Percentiles rank a stretch among this genome's conserved stretches.
phyloP scores from a whole-genome alignment of 2,329 filamentous ascomycete species.

The Hypoxylon sp. region DNA sequence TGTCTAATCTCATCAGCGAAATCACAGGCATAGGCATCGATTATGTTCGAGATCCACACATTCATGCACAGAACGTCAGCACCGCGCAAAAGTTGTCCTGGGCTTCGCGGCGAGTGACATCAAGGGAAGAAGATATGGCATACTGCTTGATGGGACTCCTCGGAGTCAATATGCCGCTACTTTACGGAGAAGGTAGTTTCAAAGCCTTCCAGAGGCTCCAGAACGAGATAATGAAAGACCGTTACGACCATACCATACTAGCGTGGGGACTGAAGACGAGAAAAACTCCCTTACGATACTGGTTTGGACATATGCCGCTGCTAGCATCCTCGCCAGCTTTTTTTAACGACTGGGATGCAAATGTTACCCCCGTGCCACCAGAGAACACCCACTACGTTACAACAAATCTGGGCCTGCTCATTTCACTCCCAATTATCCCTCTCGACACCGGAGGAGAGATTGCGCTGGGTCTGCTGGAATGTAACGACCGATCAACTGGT shows the following conservation, averaged over 20 bases:
- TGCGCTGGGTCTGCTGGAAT: slow-evolving; percentile 2
- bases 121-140: slow-evolving; percentile 29
- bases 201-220: slow-evolving; percentile 32
- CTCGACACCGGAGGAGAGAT: not conserved
- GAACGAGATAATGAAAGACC: slow-evolving; percentile 27
- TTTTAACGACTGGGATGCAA: slow-evolving; percentile 4
- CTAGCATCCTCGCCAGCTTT: slow-evolving; percentile 4
- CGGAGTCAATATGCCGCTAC: slow-evolving; percentile 36
- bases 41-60: not conserved
- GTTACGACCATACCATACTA: slow-evolving; percentile 16
- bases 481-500: too few relatives aligned
- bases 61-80: not conserved
- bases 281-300: slow-evolving; percentile 2
- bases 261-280: not conserved
- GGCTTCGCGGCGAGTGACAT: slow-evolving; percentile 27
- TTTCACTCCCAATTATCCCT: slow-evolving; percentile 12
- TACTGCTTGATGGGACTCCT: slow-evolving; percentile 37
- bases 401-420: slow-evolving; percentile 11
- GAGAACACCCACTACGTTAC: not conserved
- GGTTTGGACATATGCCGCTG: not conserved
- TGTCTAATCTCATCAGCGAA: slow-evolving; percentile 15
- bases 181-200: slow-evolving; percentile 29
- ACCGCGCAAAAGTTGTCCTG: slow-evolving; percentile 29
- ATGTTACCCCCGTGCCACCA: not conserved
- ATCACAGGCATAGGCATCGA: slow-evolving; percentile 26